Evolutionary conservation across 2,329 filamentous ascomycete genomes (phyloP), one percentile per base, ranked within the genome.

Genomic region (Cadophora luteo-olivacea): DNA sequence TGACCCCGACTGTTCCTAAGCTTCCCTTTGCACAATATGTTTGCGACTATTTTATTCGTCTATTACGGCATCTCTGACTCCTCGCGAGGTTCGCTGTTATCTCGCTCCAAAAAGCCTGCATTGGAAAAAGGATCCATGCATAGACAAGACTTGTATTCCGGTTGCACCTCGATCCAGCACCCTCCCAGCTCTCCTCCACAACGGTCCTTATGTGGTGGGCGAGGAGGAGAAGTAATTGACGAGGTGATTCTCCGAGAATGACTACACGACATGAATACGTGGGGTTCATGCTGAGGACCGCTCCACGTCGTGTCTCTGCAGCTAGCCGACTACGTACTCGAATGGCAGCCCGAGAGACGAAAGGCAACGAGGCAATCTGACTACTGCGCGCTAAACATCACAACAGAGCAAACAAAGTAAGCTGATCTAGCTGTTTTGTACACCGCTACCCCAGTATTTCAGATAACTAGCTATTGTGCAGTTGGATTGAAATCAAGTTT

Each of bases 311-410:
- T 14, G 14, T 29, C 2, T 32, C n/a, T 55, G 49, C 36, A 45
- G 12, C 32, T 64, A 45, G 14, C 61, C 48, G 58, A n/a, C 32
- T n/a, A 22, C 19, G 7, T 54, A 8, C n/a, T 51, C 9, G 24
- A 33, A 22, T 52, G 48, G 61, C 14, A 32, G 29, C 32, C 48
- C 38, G 8, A 25, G 16, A 61, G 3, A 22, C n/a, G 52, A 12
- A 14, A 64, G 61, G 61, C 19, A 38, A 64, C 22, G 33, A 64
- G 62, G 51, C 49, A n/a, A 55, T 64, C 41, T 32, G 38, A 25
- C n/a, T 48, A 3, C 11, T 25, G 4, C 29, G 14, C 62, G 33
- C 33, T 3, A 24, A 14, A 51, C 24, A 49, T 33, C 22, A 32
- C 61, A 54, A 8, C 12, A 64, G 12, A 29, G 24, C 62, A 55